Evolutionary conservation across 1,284 basidiomycete species (phyloP), one percentile per base, ranked within the genome.

Genomic region (Coriolopsis trogii): DNA sequence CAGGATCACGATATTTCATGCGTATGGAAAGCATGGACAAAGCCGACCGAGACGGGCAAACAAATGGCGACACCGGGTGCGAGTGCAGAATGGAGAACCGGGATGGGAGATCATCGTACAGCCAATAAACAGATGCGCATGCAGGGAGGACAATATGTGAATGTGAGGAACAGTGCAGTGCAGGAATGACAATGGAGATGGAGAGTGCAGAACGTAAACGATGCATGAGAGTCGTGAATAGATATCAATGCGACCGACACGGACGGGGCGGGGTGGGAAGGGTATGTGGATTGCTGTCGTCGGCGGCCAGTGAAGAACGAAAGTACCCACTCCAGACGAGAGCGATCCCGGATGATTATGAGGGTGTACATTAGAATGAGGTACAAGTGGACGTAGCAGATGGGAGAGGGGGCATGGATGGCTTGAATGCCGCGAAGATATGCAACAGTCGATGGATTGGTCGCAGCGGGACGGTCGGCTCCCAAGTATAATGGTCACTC

Each of bases 81-180:
- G n/a, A n/a, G n/a, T n/a, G n/a, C n/a, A n/a, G n/a, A n/a, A n/a
- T n/a, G n/a, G n/a, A n/a, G n/a, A n/a, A n/a, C n/a, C n/a, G n/a
- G n/a, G n/a, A n/a, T n/a, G 18, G 25, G 36, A 18, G 41, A 41
- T 10, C 6, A 38, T 28, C 24, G 25, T 39, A 40, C 38, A 48
- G 24, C 13, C 41, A 41, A 53, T 46, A 47, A 44, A 53, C 31
- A 48, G 51, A 49, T 53, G 42, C 23, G 46, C 49, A 45, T 50
- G 41, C 40, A 25, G 42, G 31, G 31, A 21, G 28, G 36, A 21
- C 29, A 6, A 33, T 24, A 37, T 26, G 33, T 36, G 37, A 13
- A 37, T 6, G 18, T 16, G n/a, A 28, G 13, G 26, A 18, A 42
- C n/a, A n/a, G 10, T 13, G 29, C n/a, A 15, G 21, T 37, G 25